These are phyloP conservation scores for Didymella glomerata DNA, from an alignment of 2,329 filamentous ascomycete genomes.

Conservation along the genomic window DNA sequence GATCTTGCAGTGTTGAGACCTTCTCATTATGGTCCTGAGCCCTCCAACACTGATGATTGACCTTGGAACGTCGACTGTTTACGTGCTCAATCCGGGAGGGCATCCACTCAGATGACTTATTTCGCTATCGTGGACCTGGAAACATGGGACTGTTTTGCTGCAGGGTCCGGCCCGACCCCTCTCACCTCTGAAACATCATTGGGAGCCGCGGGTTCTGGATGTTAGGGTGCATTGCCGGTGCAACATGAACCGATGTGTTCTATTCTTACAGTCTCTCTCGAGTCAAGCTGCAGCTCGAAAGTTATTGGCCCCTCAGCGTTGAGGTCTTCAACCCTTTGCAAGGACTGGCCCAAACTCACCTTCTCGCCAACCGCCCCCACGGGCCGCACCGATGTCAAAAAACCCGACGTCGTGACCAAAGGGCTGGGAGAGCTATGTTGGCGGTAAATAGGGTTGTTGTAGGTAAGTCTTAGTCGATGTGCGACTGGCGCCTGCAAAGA, in stretches of 20 bases:
- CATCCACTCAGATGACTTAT: background rate
- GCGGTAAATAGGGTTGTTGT: background rate
- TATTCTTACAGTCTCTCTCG: background rate
- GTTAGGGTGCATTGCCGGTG: background rate
- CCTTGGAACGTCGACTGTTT: background rate
- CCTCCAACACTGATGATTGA: background rate
- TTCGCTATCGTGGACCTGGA: background rate
- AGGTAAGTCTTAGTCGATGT: background rate
- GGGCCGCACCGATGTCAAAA: conserved; percentile 6
- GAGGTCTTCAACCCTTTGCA: conserved; percentile 5
- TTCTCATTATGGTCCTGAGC: background rate
- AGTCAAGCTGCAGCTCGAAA: background rate
- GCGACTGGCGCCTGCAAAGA: background rate
- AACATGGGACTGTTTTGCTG: background rate
- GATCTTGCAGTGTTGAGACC: background rate
- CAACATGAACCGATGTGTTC: background rate
- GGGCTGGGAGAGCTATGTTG: background rate
- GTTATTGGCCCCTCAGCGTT: background rate
- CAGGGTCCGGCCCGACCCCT: background rate
- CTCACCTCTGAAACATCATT: background rate
- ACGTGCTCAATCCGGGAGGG: background rate
- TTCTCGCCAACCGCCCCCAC: background rate
- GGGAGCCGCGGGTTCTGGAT: background rate
- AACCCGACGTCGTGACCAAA: background rate
- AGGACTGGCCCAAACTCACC: background rate